Evolutionary conservation across 768 basidiomycete species (phyloP), one percentile per base, ranked within the genome.

Genomic region (Boletus coccyginus): DNA sequence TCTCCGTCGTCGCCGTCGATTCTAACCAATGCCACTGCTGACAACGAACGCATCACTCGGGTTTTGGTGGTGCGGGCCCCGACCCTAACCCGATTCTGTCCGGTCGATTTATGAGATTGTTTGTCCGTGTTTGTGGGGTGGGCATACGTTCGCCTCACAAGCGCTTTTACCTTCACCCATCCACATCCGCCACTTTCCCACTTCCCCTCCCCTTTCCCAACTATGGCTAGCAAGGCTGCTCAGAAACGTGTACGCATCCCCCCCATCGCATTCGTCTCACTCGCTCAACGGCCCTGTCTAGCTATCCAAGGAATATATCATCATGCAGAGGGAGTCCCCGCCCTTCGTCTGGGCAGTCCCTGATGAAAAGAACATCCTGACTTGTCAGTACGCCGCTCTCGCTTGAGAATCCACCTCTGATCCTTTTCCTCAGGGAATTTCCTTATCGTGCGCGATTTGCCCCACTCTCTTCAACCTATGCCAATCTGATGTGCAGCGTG

Each of bases 351-450:
- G 91, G 88, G 95, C 96, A 39, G 82, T 81, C 32, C 96, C 96
- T 14, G 94, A 97, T 66, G 96, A 98, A 82, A 94, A 94, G 86
- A 96, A 98, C 72, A 95, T 98, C 64, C 73, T 98, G 49, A 94
- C 84, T 53, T 98, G 94, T 97, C 70, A 74, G 94, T 80, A 17
- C 46, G 5, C 33, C 47, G 29, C 19, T 32, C 19, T 50, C 56
- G 48, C 31, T 51, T 50, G 46, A 51, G 55, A 59, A 54, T 21
- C 5, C 27, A 12, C 39, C 7, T 48, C 48, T 56, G 19, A 72
- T 58, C 35, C 21, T 41, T 27, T 56, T 53, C 46, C 29, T 33
- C 63, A 97, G 94, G 94, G 94, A 92, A 97, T 73, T 98, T 84
- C 74, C 86, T 97, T 71, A 91, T 97, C 70, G 94, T 96, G 72